Base-by-base conservation (phyloP, 1,284 basidiomycete species). In the Heterobasidion occidentale region DNA sequence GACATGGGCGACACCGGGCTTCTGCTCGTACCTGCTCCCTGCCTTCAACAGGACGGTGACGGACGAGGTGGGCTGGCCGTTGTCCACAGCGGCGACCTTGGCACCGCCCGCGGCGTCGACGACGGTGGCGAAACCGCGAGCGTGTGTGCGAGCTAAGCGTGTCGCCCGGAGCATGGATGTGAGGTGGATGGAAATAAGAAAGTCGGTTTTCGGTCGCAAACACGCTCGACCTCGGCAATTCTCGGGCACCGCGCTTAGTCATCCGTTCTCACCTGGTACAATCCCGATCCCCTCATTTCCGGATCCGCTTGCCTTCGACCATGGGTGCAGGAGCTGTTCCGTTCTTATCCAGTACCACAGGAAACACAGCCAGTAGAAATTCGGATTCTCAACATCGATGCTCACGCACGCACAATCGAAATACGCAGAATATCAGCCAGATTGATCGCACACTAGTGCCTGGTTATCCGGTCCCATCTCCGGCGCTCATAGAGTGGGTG, bases 21-120 rank as follows among this genome's bases (percentile, higher is more conserved):
- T 86, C 59, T 84, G 74, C 78, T 98, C 89, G 70, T 86, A 94
- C 65, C 94, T 79, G 66, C 86, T 86, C 56, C 94, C 94, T 58
- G 92, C 94, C 73, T 94, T 95, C 73, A 95, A 83, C 64, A 95
- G 82, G 66, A 98, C 78, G 53, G 92, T 93, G 67, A 98, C 83
- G 62, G 89, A 82, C 46, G 90, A 79, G 6, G 92, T 94, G 58
- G 88, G 82, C 68, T 87, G 87, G 67, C 84, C 87, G 65, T 84
- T 78, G 75, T 95, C 91, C 61, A 89, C 74, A 36, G 90, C 84
- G 38, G 92, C 90, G 67, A 96, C 86, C 74, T 90, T 94, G 68
- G 94, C 77, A 63, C 91, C 92, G n/a, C 52, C 35, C 14, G 86
- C 80, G 55, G 77, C 75, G 66, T 94, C 88, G 64, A 88, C 81